Conservation (phyloP, 2,329 filamentous ascomycete species). For the Claviceps africana region DNA sequence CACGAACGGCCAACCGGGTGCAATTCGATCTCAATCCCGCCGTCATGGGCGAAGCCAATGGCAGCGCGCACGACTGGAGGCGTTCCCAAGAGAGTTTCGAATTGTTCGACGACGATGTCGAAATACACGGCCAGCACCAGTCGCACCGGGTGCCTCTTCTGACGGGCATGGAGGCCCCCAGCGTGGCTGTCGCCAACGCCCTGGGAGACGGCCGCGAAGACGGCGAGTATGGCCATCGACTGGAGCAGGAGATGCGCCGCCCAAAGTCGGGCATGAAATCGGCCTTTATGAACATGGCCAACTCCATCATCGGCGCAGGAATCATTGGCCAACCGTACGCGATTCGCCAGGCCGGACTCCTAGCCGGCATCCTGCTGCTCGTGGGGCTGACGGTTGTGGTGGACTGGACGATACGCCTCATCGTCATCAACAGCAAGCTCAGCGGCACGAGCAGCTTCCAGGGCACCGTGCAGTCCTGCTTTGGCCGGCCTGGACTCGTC, state of each 20-base stretch:
- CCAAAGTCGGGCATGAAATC: constrained; percentile 75
- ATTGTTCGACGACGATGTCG: constrained; percentile 24
- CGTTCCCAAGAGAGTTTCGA: constrained; percentile 31
- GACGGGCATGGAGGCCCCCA: constrained; percentile 72
- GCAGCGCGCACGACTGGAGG: constrained; percentile 4
- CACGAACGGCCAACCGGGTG: constrained; percentile 51
- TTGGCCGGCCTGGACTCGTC: constrained; percentile 73
- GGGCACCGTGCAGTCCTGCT: constrained; percentile 90
- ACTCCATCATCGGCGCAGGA: constrained; percentile 78
- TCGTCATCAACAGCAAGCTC: constrained; percentile 94
- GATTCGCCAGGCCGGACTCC: constrained; percentile 79
- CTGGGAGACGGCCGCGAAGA: constrained; percentile 26
- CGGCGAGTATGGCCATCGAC: constrained; percentile 26
- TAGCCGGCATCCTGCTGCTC: constrained; percentile 66
- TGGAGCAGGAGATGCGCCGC: constrained; percentile 41
- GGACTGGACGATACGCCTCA: constrained; percentile 95
- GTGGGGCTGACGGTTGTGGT: constrained; percentile 67
- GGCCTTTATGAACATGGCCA: constrained; percentile 99
- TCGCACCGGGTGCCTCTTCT: constrained; percentile 55
- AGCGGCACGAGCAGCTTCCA: constrained; percentile 91
- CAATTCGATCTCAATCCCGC: constrained; percentile 51
- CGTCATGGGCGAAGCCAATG: constrained; percentile 21
- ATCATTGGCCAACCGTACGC: constrained; percentile 86
- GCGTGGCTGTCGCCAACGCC: constrained; percentile 50
- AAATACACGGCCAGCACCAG: constrained; percentile 34